Base-by-base conservation (phyloP, 164 flowering plant species). In the Tinospora cordifolia region DNA sequence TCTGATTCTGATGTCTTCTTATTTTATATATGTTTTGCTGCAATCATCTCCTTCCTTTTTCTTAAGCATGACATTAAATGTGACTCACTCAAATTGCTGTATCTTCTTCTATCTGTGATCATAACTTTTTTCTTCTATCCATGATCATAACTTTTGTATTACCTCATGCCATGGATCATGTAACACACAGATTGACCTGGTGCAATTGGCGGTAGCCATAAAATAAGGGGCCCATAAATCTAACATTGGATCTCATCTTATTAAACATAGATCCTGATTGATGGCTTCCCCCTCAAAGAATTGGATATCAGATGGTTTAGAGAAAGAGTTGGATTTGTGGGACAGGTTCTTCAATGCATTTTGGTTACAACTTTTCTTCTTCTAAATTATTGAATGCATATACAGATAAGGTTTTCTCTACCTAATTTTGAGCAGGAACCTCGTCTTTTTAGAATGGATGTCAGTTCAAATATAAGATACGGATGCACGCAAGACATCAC, bases 251-350 rank as follows among this genome's bases (percentile, higher is more conserved):
- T 24, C 62, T 19, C 9, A 17, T 54, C 4, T 19, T 65, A 57
- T 72, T 62, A 39, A n/a, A 22, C 82, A 76, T 77, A 91, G 97
- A 84, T 90, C 26, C 74, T 86, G 47, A 81, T 93, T 71, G 96
- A 91, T 81, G 98, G 93, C 41, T 75, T 77, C 77, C 85, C 92
- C 72, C 84, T 90, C 15, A 73, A 73, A 77, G 92, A 87, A 66
- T 78, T 93, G 84, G 93, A 91, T 73, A 73, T 87, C 72, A 83
- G 85, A 78, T 88, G 98, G 97, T 79, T 90, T 63, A 87, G 97
- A 76, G 91, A 87, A 78, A 83, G 79, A 79, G 79, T 93, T 66
- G 96, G 97, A 78, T 93, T 65, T 69, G 96, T 93, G 49, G 93
- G 96, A 81, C 98, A 91, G 98, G 98, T 93, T 58, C 6, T 19